These are phyloP conservation scores for Barnettozyma pratensis DNA, from an alignment of 805 yeast genomes.

Conservation along the genomic window DNA sequence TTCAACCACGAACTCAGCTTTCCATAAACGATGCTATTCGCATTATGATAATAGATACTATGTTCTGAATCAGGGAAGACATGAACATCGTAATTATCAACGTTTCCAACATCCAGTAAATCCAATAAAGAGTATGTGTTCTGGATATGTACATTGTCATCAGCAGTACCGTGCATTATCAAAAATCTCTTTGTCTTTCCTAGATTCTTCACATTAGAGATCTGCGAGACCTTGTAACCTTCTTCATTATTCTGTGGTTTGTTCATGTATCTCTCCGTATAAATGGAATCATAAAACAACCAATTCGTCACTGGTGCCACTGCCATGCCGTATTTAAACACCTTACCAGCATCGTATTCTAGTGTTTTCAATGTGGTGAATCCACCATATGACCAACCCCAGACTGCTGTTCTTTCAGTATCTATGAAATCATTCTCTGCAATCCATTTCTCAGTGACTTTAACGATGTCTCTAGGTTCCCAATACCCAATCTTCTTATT, in stretches of 20 bases:
- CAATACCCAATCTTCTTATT: slow-evolving; percentile 74
- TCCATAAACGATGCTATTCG: slow-evolving; percentile 62
- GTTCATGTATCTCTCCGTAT: slow-evolving; percentile 93
- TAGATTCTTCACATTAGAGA: slow-evolving; percentile 52
- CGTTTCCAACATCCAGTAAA: slow-evolving; percentile 56
- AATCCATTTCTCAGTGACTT: slow-evolving; percentile 63
- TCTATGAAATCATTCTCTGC: slow-evolving; percentile 49
- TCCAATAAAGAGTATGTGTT: slow-evolving; percentile 78
- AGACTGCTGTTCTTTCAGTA: slow-evolving; percentile 63
- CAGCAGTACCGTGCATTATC: slow-evolving; percentile 96
- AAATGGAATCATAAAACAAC: slow-evolving; percentile 86
- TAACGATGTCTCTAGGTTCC: slow-evolving; percentile 84
- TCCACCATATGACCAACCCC: slow-evolving; percentile 99
- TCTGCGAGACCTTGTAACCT: slow-evolving; percentile 59
- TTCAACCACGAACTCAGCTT: slow-evolving; percentile 60
- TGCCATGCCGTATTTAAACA: slow-evolving; percentile 85
- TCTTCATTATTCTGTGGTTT: slow-evolving; percentile 61
- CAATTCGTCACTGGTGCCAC: slow-evolving; percentile 98
- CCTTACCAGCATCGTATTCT: slow-evolving; percentile 69
- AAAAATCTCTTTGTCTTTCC: slow-evolving; percentile 60
- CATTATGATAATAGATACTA: slow-evolving; percentile 66
- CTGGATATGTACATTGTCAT: slow-evolving; percentile 95
- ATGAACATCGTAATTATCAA: slow-evolving; percentile 78
- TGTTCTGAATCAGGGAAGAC: slow-evolving; percentile 84
- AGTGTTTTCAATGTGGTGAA: slow-evolving; percentile 84